These are phyloP conservation scores for Ettlia oleoabundans DNA, from an alignment of 139 green algal genomes.

Conservation along the genomic window DNA sequence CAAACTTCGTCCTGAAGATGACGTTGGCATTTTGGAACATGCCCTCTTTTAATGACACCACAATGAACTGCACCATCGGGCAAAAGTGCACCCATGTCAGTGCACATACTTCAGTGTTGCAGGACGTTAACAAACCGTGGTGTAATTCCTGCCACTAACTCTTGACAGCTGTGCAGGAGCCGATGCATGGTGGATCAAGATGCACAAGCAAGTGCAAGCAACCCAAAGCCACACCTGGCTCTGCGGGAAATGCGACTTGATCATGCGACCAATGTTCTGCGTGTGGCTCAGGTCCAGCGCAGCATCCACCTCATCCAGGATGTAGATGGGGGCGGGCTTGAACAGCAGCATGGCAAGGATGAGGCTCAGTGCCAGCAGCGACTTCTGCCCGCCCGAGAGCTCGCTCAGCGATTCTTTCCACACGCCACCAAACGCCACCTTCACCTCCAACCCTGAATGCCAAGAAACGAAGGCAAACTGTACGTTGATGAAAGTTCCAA, in stretches of 20 bases:
- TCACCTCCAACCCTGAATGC: slow-evolving; percentile 86
- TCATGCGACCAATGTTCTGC: slow-evolving; percentile 98
- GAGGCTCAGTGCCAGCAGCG: slow-evolving; percentile 94
- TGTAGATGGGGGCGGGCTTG: slow-evolving; percentile 99
- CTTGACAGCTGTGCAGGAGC: too few species aligned
- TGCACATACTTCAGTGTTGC: too few species aligned
- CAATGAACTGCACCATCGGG: slow-evolving; percentile 65
- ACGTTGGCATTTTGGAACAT: slow-evolving; percentile 99
- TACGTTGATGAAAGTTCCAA: too few species aligned
- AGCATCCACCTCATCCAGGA: slow-evolving; percentile 98
- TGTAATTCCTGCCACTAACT: too few species aligned
- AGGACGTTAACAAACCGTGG: too few species aligned
- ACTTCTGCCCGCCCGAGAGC: slow-evolving; percentile 95
- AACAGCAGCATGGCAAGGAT: slow-evolving; percentile 98
- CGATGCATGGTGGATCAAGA: too few species aligned
- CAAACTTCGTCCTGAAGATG: slow-evolving; percentile 98
- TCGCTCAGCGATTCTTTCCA: slow-evolving; percentile 99
- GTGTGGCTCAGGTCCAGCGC: slow-evolving; percentile 98
- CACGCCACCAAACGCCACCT: slow-evolving; percentile 94
- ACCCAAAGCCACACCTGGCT: too few species aligned
- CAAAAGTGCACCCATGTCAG: too few species aligned
- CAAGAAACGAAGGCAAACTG: neutral
- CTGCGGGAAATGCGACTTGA: slow-evolving; percentile 97
- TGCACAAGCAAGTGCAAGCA: too few species aligned
- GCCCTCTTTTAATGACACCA: slow-evolving; percentile 94